Percentiles rank a stretch among this genome's conserved stretches.
Evolutionary conservation across 179 eudicot species (phyloP).

Genomic region (Silene coronaria): DNA sequence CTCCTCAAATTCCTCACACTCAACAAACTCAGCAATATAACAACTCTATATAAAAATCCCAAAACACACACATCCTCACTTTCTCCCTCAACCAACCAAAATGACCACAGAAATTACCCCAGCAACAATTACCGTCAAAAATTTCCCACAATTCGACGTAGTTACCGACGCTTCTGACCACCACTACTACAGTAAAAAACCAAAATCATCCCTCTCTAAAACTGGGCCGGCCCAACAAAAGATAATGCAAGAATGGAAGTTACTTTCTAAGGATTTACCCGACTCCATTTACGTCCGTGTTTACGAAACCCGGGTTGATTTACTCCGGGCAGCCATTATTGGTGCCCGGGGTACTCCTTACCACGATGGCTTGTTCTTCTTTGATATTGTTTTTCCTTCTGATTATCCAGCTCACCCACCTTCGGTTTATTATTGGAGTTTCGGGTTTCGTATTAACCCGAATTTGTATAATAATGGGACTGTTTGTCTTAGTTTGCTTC

Average conservation of each 20-base stretch:
- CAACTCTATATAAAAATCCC: neutral
- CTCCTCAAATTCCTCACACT: too few species aligned
- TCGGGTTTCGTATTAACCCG: slow-evolving; percentile 64
- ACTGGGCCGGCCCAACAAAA: slow-evolving; percentile 22
- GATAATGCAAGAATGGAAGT: slow-evolving; percentile 63
- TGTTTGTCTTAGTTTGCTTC: slow-evolving; percentile 63
- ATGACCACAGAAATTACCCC: slow-evolving; percentile 16
- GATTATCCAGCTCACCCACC: slow-evolving; percentile 64
- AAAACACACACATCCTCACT: too few species aligned
- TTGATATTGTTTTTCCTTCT: slow-evolving; percentile 53
- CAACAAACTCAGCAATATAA: neutral
- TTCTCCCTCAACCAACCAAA: neutral
- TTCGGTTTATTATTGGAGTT: slow-evolving; percentile 38
- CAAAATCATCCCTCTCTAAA: neutral
- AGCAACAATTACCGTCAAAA: neutral
- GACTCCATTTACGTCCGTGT: slow-evolving; percentile 58
- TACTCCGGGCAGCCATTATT: slow-evolving; percentile 67
- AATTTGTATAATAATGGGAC: slow-evolving; percentile 47
- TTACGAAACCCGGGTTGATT: slow-evolving; percentile 57
- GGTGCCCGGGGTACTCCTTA: slow-evolving; percentile 81
- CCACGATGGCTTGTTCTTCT: slow-evolving; percentile 73
- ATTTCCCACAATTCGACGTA: slow-evolving; percentile 33
- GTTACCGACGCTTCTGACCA: slow-evolving; percentile 29
- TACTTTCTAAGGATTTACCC: slow-evolving; percentile 53
- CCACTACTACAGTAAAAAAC: slow-evolving; percentile 5